A percentile compares a stretch with the other conserved stretches of the same genome.
Conservation (phyloP, 2,329 filamentous ascomycete genomes). For the Akanthomyces dipterigenus region DNA sequence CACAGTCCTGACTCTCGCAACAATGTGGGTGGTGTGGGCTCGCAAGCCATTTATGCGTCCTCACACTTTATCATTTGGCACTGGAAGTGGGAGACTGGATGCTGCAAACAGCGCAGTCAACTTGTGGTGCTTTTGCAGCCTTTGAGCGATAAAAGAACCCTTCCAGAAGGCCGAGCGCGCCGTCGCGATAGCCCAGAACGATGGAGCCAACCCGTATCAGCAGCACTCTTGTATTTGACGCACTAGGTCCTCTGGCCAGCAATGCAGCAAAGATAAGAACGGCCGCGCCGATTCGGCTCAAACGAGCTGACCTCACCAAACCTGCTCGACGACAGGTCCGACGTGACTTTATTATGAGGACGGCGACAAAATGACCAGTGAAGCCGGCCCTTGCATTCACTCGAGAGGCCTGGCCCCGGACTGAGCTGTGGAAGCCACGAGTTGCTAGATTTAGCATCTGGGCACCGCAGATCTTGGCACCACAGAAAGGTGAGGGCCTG, state of each 20-base stretch:
- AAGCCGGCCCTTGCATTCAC: not conserved
- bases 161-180: not conserved
- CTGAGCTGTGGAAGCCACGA: not conserved
- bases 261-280: not conserved
- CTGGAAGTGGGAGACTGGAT: no score
- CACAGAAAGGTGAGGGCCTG: not conserved
- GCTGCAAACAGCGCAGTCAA: not conserved
- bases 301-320: not conserved
- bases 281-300: not conserved
- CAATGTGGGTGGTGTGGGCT: not conserved
- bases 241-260: not conserved
- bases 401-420: not conserved
- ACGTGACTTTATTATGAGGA: no score
- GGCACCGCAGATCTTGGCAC: constrained; percentile 10
- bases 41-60: not conserved
- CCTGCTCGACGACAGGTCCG: not conserved
- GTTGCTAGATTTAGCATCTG: constrained; percentile 3
- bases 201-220: not conserved
- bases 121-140: not conserved
- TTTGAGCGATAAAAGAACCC: not conserved
- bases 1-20: not conserved
- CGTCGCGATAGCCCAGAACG: not conserved
- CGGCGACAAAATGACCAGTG: not conserved
- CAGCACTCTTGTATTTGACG: not conserved
- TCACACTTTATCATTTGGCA: not conserved